Base-by-base conservation (phyloP, 768 basidiomycete species). In the Mycena venus region DNA sequence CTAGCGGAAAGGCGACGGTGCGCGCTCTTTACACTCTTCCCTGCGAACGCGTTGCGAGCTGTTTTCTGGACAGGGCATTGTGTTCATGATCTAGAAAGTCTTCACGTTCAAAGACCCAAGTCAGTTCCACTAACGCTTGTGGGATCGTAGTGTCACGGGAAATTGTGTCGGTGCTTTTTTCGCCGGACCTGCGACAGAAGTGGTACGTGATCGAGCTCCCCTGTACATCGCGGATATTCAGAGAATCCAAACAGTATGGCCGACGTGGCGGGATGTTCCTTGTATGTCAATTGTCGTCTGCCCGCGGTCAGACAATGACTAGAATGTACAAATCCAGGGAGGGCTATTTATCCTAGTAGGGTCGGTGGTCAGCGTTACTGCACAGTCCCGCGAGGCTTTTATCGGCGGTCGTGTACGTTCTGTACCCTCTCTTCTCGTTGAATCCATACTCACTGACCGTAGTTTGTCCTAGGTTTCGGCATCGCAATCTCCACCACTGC, bases 391-490 rank as follows among this genome's bases (percentile, higher is more conserved):
- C 75, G 69, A 49, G 32, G 72, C 72, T 53, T 79, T 78, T 59
- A 53, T 80, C 32, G 80, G 75, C 34, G 79, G 79, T 58, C 77
- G 79, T 5, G 81, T 79, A 32, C 53, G 78, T 55, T 58, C 19
- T 44, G 31, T 62, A 51, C 31, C 40, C 0, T 31, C 2, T 27
- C 27, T 32, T 23, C 14, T 53, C 7, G 2, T 7, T 61, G 78
- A 77, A 84, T 81, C 80, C 12, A 80, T 81, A 79, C 84, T 84
- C 71, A 82, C 79, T 29, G 79, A 78, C 15, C 81, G 17, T 83
- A 87, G 73, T 86, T 85, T 74, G 70, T 85, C 23, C 80, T 88
- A 42, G 88, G 88, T 21, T 85, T 89, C 75, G 88, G 88, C 31
- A 84, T 87, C 19, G 81, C 85, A 5, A 86, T 89, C 70, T 85